Evolutionary conservation across 192 early-diverging fungal genomes (phyloP).

Genomic region (Backusella morwellensis): DNA sequence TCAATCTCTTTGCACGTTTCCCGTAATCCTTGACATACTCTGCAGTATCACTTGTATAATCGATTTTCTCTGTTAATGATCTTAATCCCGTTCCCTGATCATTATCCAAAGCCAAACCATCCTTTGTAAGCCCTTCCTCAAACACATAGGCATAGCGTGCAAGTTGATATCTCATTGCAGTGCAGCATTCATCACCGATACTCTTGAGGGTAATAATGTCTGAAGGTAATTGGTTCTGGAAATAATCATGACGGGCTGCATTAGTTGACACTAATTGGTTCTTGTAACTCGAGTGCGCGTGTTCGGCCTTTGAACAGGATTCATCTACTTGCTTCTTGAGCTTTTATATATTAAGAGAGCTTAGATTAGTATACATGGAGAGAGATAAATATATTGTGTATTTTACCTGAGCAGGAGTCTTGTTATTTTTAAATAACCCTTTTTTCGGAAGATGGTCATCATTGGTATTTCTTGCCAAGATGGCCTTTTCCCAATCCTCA

Average conservation of each 20-base stretch:
- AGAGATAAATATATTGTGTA: not conserved
- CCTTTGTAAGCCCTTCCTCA: constrained; percentile 72
- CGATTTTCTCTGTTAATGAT: constrained; percentile 56
- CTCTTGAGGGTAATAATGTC: constrained; percentile 76
- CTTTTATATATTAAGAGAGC: constrained; percentile 32
- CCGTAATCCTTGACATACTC: constrained; percentile 42
- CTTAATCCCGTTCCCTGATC: constrained; percentile 36
- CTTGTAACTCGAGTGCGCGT: constrained; percentile 83
- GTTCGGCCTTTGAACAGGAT: constrained; percentile 76
- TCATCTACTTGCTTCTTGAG: constrained; percentile 84
- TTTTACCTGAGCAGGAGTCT: constrained; percentile 60
- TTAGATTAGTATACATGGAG: not conserved
- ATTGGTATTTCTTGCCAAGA: constrained; percentile 49
- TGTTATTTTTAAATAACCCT: constrained; percentile 50
- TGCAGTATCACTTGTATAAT: constrained; percentile 55
- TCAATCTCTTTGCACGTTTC: constrained; percentile 15
- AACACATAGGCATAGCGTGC: constrained; percentile 77
- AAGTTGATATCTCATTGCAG: constrained; percentile 76
- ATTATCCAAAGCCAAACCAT: constrained; percentile 63
- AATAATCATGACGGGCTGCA: constrained; percentile 72
- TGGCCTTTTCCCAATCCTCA: constrained; percentile 84
- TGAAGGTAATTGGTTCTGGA: constrained; percentile 70
- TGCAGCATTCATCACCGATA: constrained; percentile 81
- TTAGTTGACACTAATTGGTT: constrained; percentile 76
- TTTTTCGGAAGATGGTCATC: constrained; percentile 45